phyloP scores from a whole-genome alignment of 106 monocot genomes.

The Ottelia alismoides region DNA sequence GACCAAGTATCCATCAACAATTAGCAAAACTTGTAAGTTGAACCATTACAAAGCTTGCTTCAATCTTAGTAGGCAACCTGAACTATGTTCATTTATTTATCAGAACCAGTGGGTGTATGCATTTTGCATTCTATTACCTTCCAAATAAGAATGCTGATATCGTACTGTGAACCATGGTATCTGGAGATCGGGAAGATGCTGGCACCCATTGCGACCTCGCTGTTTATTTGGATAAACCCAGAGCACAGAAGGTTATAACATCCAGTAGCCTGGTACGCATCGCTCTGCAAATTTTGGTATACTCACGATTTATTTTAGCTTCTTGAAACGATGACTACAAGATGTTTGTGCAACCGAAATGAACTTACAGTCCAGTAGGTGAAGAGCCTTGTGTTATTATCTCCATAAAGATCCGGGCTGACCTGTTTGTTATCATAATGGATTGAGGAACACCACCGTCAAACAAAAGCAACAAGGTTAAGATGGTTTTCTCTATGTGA shows the following conservation, averaged over 20 bases:
- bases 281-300: constrained; percentile 32
- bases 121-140: no score
- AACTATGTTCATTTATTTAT: no score
- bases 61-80: no score
- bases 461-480: neutral
- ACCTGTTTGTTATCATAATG: constrained; percentile 48
- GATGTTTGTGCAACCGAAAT: constrained; percentile 1
- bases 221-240: constrained; percentile 76
- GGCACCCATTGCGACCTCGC: constrained; percentile 62
- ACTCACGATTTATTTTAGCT: neutral
- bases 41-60: no score
- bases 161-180: constrained; percentile 56
- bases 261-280: constrained; percentile 78
- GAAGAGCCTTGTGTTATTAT: constrained; percentile 84
- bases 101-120: no score
- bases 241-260: constrained; percentile 92
- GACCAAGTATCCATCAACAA: no score
- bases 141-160: constrained; percentile 72
- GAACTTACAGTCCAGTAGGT: constrained; percentile 95
- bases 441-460: neutral
- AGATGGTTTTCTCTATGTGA: neutral
- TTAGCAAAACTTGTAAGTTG: no score
- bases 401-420: constrained; percentile 91
- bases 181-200: constrained; percentile 69
- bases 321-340: neutral